phyloP scores from a whole-genome alignment of 176 grass and related monocot genomes.

The Paspalum notatum region DNA sequence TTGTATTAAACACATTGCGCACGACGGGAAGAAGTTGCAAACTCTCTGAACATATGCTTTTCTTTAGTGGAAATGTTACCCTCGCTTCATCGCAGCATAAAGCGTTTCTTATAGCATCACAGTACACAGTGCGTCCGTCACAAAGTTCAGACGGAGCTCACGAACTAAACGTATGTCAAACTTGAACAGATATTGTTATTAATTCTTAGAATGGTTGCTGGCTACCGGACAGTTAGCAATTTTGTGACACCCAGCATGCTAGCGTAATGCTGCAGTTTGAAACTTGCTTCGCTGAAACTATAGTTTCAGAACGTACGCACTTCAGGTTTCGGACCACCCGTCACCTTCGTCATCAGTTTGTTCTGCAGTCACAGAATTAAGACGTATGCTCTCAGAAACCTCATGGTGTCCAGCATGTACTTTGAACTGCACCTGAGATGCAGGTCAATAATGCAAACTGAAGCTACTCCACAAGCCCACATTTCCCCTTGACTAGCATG shows the following conservation, averaged over 20 bases:
- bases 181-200: neutral
- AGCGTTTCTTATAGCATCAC: too few species aligned
- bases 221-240: neutral
- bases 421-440: neutral
- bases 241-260: neutral
- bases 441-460: neutral
- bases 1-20: too few species aligned
- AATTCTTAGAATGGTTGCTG: neutral
- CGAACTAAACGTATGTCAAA: too few species aligned
- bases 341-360: constrained; percentile 12
- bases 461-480: neutral
- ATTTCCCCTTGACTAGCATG: neutral
- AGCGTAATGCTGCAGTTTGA: neutral
- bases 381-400: neutral
- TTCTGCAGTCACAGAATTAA: constrained; percentile 25
- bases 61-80: too few species aligned
- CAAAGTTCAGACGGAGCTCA: too few species aligned
- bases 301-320: constrained; percentile 2
- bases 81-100: too few species aligned
- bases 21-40: too few species aligned
- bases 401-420: neutral
- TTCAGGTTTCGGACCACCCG: neutral
- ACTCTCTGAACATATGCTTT: too few species aligned
- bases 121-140: too few species aligned
- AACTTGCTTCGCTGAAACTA: neutral